Percentiles rank a stretch among this genome's conserved stretches.
Conservation (phyloP, 805 yeast species). For the Candida hispaniensis region DNA sequence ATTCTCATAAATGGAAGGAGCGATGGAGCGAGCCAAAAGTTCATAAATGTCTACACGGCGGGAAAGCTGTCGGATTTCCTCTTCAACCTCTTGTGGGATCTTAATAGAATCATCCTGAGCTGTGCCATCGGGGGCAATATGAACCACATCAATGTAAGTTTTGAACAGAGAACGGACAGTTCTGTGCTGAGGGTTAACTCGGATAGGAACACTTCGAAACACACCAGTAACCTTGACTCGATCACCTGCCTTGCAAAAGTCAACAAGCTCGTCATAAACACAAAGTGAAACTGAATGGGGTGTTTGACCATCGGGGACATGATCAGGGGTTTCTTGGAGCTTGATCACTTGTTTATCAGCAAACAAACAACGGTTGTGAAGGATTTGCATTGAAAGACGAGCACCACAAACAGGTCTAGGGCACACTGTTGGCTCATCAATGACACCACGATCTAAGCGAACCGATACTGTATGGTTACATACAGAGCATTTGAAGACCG, state of each 20-base stretch:
- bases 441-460: slow-evolving; percentile 88
- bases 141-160: slow-evolving; percentile 90
- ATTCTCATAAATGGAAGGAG: slow-evolving; percentile 94
- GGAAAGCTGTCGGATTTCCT: slow-evolving; percentile 53
- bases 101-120: slow-evolving; percentile 34
- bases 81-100: slow-evolving; percentile 64
- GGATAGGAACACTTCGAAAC: slow-evolving; percentile 83
- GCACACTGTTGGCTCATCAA: slow-evolving; percentile 86
- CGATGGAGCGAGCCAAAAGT: slow-evolving; percentile 75
- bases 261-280: slow-evolving; percentile 93
- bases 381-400: slow-evolving; percentile 73
- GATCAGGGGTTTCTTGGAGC: slow-evolving; percentile 91
- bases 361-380: slow-evolving; percentile 86
- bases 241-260: slow-evolving; percentile 92
- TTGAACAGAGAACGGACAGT: slow-evolving; percentile 76
- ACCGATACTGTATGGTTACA: slow-evolving; percentile 89
- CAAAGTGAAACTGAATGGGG: slow-evolving; percentile 92
- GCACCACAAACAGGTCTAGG: slow-evolving; percentile 82
- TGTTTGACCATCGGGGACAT: slow-evolving; percentile 96
- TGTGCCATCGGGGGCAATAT: slow-evolving; percentile 53
- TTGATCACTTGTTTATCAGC: slow-evolving; percentile 93
- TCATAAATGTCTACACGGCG: slow-evolving; percentile 74
- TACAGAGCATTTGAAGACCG: slow-evolving; percentile 88
- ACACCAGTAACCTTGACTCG: slow-evolving; percentile 92
- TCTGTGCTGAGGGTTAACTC: slow-evolving; percentile 76